phyloP scores from a whole-genome alignment of 1,139 yeast species.

The Casaregolazyma lundiana region DNA sequence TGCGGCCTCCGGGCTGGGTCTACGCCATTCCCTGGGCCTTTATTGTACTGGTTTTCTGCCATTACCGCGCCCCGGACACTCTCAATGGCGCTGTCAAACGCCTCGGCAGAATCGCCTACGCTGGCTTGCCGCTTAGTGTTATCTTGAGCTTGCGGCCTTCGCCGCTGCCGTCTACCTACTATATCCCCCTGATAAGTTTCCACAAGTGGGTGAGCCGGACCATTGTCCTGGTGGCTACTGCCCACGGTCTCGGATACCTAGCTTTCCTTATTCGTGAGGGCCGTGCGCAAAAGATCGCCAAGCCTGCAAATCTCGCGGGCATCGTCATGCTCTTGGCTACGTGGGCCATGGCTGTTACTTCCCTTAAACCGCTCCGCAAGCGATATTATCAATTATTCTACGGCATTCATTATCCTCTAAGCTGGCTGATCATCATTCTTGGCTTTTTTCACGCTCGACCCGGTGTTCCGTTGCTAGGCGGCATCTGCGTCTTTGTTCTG shows the following conservation, averaged over 20 bases:
- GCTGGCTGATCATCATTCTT: slow-evolving; percentile 58
- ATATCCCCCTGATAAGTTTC: slow-evolving; percentile 50
- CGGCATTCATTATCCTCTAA: slow-evolving; percentile 59
- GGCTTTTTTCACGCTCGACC: slow-evolving; percentile 79
- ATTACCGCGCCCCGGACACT: slow-evolving; percentile 14
- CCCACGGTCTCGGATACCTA: slow-evolving; percentile 59
- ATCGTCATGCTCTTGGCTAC: slow-evolving; percentile 46
- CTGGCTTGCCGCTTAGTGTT: slow-evolving; percentile 60
- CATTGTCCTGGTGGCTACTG: slow-evolving; percentile 45
- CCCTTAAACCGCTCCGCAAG: slow-evolving; percentile 54
- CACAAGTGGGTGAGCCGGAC: slow-evolving; percentile 83
- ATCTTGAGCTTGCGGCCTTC: slow-evolving; percentile 60
- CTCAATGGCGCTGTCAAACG: slow-evolving; percentile 26
- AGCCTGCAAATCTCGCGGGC: slow-evolving; percentile 57
- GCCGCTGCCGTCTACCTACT: slow-evolving; percentile 50
- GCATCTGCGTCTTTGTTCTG: slow-evolving; percentile 46
- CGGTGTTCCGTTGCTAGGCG: slow-evolving; percentile 48
- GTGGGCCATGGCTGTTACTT: slow-evolving; percentile 46
- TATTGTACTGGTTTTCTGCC: slow-evolving; percentile 25
- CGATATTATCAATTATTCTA: slow-evolving; percentile 57
- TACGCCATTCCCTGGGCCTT: slow-evolving; percentile 36
- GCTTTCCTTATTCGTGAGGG: slow-evolving; percentile 43
- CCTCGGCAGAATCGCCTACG: slow-evolving; percentile 58
- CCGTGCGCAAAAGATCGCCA: slow-evolving; percentile 40
- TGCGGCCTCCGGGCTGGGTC: slow-evolving; percentile 32